Evolutionary conservation across 2,329 filamentous ascomycete species (phyloP).

Genomic region (Epichloe amarillans): DNA sequence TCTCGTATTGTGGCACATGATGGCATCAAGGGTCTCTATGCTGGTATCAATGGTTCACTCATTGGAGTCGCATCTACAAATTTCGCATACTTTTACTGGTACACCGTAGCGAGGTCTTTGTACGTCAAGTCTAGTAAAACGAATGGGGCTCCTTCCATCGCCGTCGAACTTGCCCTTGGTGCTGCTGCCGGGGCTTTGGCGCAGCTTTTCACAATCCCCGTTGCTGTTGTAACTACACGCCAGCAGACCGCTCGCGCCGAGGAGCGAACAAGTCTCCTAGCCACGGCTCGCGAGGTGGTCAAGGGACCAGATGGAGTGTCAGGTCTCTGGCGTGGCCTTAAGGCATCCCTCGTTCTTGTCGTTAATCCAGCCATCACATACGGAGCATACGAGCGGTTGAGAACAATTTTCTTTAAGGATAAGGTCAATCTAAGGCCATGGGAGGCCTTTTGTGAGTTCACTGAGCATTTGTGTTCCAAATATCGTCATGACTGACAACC

Average conservation of each 20-base stretch:
- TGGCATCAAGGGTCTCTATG: slow-evolving; percentile 71
- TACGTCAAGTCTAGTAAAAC: slow-evolving; percentile 52
- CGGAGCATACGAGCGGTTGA: slow-evolving; percentile 84
- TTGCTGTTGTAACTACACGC: slow-evolving; percentile 86
- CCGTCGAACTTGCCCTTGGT: slow-evolving; percentile 70
- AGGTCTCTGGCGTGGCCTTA: slow-evolving; percentile 88
- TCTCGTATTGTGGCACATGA: slow-evolving; percentile 70
- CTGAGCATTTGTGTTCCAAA: background rate
- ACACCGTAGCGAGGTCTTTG: slow-evolving; percentile 70
- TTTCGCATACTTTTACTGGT: slow-evolving; percentile 99
- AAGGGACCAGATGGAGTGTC: slow-evolving; percentile 78
- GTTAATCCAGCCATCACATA: slow-evolving; percentile 97
- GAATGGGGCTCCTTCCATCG: slow-evolving; percentile 52
- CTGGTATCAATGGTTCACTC: slow-evolving; percentile 74
- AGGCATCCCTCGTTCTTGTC: slow-evolving; percentile 89
- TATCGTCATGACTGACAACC: background rate
- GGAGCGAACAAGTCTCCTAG: slow-evolving; percentile 75
- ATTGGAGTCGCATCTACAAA: slow-evolving; percentile 93
- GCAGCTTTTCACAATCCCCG: slow-evolving; percentile 91
- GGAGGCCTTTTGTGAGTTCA: slow-evolving; percentile 77
- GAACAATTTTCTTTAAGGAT: slow-evolving; percentile 62
- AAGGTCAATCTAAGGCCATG: slow-evolving; percentile 63
- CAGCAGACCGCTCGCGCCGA: slow-evolving; percentile 84
- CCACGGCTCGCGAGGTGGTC: slow-evolving; percentile 79
- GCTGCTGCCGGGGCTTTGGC: slow-evolving; percentile 81